Conservation (phyloP, 139 green algal species). For the Coelastrella sp. region DNA sequence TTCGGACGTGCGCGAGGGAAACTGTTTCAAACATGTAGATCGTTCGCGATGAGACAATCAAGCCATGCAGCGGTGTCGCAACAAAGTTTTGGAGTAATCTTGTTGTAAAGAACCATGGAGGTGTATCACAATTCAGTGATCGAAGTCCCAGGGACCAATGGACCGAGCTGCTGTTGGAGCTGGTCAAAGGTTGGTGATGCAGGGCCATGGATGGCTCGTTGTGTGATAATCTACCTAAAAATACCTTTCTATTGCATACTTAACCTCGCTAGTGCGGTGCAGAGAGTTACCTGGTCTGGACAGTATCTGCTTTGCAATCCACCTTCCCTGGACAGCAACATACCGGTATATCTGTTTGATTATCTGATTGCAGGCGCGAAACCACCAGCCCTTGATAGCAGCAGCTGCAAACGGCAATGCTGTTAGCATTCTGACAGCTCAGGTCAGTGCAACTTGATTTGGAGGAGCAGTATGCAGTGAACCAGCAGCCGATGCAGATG, state of each 20-base stretch:
- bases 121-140: neutral
- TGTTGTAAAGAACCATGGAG: neutral
- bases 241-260: neutral
- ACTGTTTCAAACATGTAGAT: no score
- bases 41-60: no score
- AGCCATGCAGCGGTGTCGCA: no score
- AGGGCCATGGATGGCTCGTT: neutral
- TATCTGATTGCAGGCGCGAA: constrained; percentile 51
- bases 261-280: neutral
- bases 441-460: constrained; percentile 51
- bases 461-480: neutral
- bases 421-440: constrained; percentile 64
- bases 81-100: no score
- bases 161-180: neutral
- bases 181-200: constrained; percentile 7
- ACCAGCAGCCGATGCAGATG: neutral
- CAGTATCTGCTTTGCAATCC: neutral
- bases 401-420: constrained; percentile 55
- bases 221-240: neutral
- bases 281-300: no score
- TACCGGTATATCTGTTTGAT: neutral
- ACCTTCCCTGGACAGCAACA: neutral
- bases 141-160: neutral
- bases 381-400: constrained; percentile 56
- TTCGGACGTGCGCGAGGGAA: no score